These are phyloP conservation scores for Beta corolliflora DNA, from an alignment of 179 eudicot genomes.

Conservation along the genomic window DNA sequence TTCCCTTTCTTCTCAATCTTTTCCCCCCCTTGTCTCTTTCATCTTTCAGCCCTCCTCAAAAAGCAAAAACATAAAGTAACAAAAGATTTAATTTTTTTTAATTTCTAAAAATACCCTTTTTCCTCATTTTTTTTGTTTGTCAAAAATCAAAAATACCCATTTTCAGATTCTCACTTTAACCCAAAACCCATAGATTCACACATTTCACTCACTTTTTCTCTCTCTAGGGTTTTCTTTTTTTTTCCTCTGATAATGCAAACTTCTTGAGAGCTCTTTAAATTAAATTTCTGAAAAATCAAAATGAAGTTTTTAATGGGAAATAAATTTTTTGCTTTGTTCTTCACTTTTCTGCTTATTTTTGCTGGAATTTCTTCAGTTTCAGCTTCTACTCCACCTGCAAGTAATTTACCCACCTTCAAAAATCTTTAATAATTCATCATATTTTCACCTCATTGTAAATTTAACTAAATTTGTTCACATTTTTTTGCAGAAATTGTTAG, in stretches of 20 bases:
- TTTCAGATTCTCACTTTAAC: slow-evolving; percentile 19
- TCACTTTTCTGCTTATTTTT: slow-evolving; percentile 47
- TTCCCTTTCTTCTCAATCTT: not conserved
- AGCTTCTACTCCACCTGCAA: slow-evolving; percentile 73
- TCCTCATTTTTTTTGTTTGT: not conserved
- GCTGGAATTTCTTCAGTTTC: slow-evolving; percentile 57
- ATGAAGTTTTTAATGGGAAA: slow-evolving; percentile 42
- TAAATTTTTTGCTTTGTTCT: slow-evolving; percentile 35
- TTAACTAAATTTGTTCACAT: slow-evolving; percentile 8
- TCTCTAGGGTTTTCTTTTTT: slow-evolving; percentile 36
- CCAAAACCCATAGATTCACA: slow-evolving; percentile 21
- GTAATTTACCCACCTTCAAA: slow-evolving; percentile 40
- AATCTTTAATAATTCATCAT: not conserved
- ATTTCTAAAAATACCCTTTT: not conserved
- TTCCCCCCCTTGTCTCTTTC: slow-evolving; percentile 22
- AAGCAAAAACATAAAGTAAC: not conserved
- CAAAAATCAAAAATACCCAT: slow-evolving; percentile 21
- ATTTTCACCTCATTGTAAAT: not conserved
- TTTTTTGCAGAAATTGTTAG: slow-evolving; percentile 68
- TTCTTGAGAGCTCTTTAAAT: slow-evolving; percentile 2
- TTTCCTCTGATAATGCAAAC: slow-evolving; percentile 23
- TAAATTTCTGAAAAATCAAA: not conserved
- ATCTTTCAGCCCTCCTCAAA: not conserved
- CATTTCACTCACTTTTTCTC: slow-evolving; percentile 6
- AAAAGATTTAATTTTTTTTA: not conserved